Base-by-base conservation (phyloP, 2,329 filamentous ascomycete species). In the Apiospora saccharicola region DNA sequence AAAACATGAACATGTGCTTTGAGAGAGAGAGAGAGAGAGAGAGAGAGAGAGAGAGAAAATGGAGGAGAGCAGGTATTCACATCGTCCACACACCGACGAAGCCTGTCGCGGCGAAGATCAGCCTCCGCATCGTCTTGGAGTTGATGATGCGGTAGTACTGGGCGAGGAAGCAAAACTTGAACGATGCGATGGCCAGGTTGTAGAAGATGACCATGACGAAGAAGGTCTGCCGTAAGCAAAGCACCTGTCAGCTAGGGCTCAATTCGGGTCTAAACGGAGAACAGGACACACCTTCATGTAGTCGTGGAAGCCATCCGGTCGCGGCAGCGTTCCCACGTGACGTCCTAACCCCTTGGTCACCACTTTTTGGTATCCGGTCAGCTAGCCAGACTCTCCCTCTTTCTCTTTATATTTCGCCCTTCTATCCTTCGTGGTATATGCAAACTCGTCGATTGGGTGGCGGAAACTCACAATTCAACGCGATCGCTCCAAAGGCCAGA, bases 131-230 rank as follows among this genome's bases (percentile, higher is more conserved):
- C 43, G 4, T 51, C 43, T 37, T 37, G 14, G 30, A 8, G 68
- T 16, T n/a, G 19, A 69, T 69, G 46, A 69, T 49, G 24, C 68
- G 68, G 22, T 49, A 69, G 30, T 49, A 69, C 12, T 69, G 68
- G 34, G 68, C 43, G 3, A 69, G 68, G 14, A 69, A 69, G 8
- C 44, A 49, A 7, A 69, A 16, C 30, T 69, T 69, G 26, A 69
- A 49, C 22, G 68, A 49, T 3, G 46, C 22, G 26, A 69, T 47
- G 22, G 68, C 7, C 6, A 47, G n/a, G 46, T 69, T 51, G 30
- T 69, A 69, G 4, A 69, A 37, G 46, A 69, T 24, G 22, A 69
- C 37, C 46, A 37, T n/a, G 30, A 69, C 19, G 8, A 24, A 69
- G 46, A 69, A 69, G 1, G 26, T n/a, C 43, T 49, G 46, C 34